These are phyloP conservation scores for Phytopythium helicoides DNA, from an alignment of 352 stramenopile genomes.

Conservation along the genomic window DNA sequence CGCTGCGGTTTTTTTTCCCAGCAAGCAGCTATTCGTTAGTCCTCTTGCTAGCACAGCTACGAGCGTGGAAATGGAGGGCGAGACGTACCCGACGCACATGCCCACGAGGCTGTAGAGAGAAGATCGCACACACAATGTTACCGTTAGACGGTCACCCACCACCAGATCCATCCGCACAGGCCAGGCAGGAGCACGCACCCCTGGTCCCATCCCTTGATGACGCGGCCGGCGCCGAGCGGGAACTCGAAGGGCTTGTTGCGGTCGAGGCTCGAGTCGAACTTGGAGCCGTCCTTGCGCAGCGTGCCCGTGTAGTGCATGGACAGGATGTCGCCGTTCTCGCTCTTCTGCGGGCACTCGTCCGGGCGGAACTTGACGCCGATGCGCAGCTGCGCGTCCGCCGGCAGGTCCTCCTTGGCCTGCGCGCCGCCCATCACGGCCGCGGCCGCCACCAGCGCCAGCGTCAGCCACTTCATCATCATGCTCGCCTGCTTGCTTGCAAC, in stretches of 20 bases:
- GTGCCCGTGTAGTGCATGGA: constrained; percentile 97
- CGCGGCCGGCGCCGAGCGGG: constrained; percentile 89
- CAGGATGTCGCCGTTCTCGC: constrained; percentile 82
- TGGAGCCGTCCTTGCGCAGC: constrained; percentile 93
- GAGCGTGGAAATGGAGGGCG: too few species aligned
- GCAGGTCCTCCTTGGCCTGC: constrained; percentile 70
- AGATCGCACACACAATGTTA: constrained; percentile 10
- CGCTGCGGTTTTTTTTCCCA: constrained; percentile 47
- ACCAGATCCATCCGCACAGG: too few species aligned
- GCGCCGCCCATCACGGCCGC: constrained; percentile 23
- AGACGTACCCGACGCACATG: constrained; percentile 84
- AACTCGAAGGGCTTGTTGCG: constrained; percentile 94
- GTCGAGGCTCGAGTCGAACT: constrained; percentile 97
- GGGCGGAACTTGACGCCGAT: constrained; percentile 81
- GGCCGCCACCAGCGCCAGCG: constrained; percentile 34
- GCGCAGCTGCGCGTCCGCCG: constrained; percentile 61
- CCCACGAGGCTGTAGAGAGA: constrained; percentile 54
- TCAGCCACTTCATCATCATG: constrained; percentile 77
- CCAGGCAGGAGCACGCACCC: constrained; percentile 32
- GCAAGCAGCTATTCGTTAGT: too few species aligned
- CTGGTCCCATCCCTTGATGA: constrained; percentile 94
- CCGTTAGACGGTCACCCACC: too few species aligned
- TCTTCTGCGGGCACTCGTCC: constrained; percentile 67
- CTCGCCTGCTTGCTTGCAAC: neutral
- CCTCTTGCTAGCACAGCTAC: too few species aligned